phyloP scores from a whole-genome alignment of 1,284 basidiomycete genomes.

The Erythrobasidium hasegawianum region DNA sequence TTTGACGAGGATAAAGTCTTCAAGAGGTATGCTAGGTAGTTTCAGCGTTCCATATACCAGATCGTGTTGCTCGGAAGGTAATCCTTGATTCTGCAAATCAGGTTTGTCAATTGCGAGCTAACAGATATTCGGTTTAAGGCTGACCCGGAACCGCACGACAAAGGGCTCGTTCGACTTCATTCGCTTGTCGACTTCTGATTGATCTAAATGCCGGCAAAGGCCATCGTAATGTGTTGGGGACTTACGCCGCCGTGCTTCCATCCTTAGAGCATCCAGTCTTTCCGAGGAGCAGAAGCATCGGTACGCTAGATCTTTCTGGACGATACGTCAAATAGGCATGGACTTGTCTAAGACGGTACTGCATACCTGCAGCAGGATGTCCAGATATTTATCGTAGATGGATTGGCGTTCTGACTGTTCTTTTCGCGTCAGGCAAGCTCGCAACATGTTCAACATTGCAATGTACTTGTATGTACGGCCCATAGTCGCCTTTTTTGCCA shows the following conservation, averaged over 20 bases:
- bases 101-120: constrained; percentile 35
- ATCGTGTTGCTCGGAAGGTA: constrained; percentile 18
- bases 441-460: not conserved
- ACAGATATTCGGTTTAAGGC: no score
- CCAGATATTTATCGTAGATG: constrained; percentile 70
- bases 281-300: constrained; percentile 85
- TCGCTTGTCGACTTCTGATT: constrained; percentile 73
- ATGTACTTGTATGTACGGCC: constrained; percentile 74
- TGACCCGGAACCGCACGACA: constrained; percentile 80
- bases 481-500: constrained; percentile 65
- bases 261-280: constrained; percentile 63
- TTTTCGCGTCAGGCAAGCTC: constrained; percentile 20
- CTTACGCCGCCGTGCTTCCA: constrained; percentile 64
- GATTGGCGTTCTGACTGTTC: constrained; percentile 78
- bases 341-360: constrained; percentile 34
- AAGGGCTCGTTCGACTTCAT: constrained; percentile 71
- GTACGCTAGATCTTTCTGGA: constrained; percentile 63
- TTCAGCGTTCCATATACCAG: constrained; percentile 70
- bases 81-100: constrained; percentile 27
- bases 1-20: constrained; percentile 90
- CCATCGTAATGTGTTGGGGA: constrained; percentile 78
- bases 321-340: not conserved
- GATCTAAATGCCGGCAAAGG: constrained; percentile 73
- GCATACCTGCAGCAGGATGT: constrained; percentile 67
- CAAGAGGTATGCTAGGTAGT: constrained; percentile 57